Evolutionary conservation across 441 rosid genomes (phyloP).

Genomic region (Euphorbia celastroides): DNA sequence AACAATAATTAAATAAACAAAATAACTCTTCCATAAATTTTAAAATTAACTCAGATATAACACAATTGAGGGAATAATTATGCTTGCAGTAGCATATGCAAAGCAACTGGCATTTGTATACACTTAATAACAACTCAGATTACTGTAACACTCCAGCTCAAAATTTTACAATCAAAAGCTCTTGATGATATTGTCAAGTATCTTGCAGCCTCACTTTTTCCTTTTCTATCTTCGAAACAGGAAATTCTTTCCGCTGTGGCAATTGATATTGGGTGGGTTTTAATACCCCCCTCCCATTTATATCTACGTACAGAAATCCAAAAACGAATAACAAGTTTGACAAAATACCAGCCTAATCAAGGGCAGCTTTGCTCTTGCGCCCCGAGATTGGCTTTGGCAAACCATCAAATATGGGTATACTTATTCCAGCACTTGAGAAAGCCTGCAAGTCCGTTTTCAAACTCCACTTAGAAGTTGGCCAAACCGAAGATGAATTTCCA

Average conservation of each 20-base stretch:
- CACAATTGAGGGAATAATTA: constrained; percentile 7
- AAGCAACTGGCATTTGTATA: constrained; percentile 5
- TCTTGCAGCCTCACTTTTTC: not conserved
- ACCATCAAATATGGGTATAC: constrained; percentile 64
- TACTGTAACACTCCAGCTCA: constrained; percentile 5
- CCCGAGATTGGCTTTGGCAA: constrained; percentile 60
- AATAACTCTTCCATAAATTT: not conserved
- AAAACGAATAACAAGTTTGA: not conserved
- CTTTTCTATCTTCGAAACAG: not conserved
- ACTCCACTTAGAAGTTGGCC: constrained; percentile 60
- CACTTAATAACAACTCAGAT: not conserved
- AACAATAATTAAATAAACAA: not conserved
- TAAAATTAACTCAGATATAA: not conserved
- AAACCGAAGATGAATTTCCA: constrained; percentile 36
- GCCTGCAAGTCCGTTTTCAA: constrained; percentile 56
- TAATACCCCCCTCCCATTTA: constrained; percentile 13
- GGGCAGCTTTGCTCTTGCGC: constrained; percentile 61
- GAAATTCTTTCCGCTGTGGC: not conserved
- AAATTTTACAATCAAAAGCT: not conserved
- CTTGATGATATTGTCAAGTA: not conserved
- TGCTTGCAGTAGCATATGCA: not conserved
- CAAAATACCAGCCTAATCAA: constrained; percentile 36
- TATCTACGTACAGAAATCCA: not conserved
- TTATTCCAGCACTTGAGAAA: constrained; percentile 49
- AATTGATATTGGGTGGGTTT: not conserved